A percentile compares a stretch with the other conserved stretches of the same genome.
Evolutionary conservation across 2,329 filamentous ascomycete species (phyloP).

Genomic region (Aaosphaeria pasadenensis): DNA sequence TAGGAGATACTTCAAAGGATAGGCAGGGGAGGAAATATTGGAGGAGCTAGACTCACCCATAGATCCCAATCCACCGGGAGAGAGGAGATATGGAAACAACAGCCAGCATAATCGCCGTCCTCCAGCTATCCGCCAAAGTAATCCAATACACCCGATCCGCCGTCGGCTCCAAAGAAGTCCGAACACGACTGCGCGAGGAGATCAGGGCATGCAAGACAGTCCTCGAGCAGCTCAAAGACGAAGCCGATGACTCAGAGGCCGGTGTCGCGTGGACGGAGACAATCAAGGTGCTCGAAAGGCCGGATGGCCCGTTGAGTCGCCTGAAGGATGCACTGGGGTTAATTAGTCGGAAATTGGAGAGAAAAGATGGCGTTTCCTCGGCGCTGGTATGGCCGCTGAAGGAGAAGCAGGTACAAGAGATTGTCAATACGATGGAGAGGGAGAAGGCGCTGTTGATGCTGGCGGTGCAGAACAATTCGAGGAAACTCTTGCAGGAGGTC

Average conservation of each 20-base stretch:
- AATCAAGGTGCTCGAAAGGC: neutral
- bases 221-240: conserved; percentile 3
- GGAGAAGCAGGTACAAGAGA: conserved; percentile 13
- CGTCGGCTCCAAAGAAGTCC: conserved; percentile 16
- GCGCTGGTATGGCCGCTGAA: conserved; percentile 16
- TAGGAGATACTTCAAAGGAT: too few species aligned
- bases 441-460: conserved; percentile 5
- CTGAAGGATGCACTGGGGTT: neutral
- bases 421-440: conserved; percentile 5
- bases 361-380: neutral
- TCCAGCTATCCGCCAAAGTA: conserved; percentile 17
- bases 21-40: too few species aligned
- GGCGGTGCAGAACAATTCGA: conserved; percentile 1
- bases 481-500: conserved; percentile 2
- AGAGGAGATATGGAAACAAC: neutral
- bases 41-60: too few species aligned
- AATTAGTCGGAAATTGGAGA: neutral
- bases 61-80: too few species aligned
- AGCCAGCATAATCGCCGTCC: conserved; percentile 20
- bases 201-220: conserved; percentile 2
- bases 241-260: conserved; percentile 4
- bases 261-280: conserved; percentile 4
- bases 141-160: conserved; percentile 17
- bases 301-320: conserved; percentile 1
- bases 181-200: conserved; percentile 6